Conservation (phyloP, 2,329 filamentous ascomycete species). For the Emmonsiellopsis sp. region DNA sequence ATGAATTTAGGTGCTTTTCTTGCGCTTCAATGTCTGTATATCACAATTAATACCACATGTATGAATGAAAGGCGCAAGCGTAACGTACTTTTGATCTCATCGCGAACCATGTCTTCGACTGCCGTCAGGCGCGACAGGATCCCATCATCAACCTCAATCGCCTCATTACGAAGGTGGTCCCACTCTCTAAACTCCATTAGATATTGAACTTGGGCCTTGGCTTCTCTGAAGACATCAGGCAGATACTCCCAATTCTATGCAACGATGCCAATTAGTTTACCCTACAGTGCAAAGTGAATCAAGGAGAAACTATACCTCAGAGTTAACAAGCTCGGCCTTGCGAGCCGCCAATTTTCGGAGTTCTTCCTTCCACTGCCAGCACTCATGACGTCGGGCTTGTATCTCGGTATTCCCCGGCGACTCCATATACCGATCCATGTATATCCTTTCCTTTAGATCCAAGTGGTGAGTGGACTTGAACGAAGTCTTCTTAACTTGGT, state of each 20-base stretch:
- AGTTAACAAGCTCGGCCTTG: slow-evolving; percentile 33
- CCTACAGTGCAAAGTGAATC: not conserved
- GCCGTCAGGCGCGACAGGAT: slow-evolving; percentile 36
- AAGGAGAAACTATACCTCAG: slow-evolving; percentile 14
- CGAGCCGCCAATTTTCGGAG: slow-evolving; percentile 46
- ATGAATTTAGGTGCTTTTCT: slow-evolving; percentile 37
- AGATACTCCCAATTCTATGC: slow-evolving; percentile 20
- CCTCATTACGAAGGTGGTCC: slow-evolving; percentile 23
- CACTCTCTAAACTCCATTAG: slow-evolving; percentile 30
- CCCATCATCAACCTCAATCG: slow-evolving; percentile 33
- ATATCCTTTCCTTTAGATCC: slow-evolving; percentile 69
- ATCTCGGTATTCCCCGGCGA: slow-evolving; percentile 55
- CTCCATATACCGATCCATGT: slow-evolving; percentile 78
- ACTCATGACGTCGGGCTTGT: slow-evolving; percentile 55
- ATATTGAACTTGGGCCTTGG: slow-evolving; percentile 35
- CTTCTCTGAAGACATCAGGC: slow-evolving; percentile 21
- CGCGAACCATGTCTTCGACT: slow-evolving; percentile 35
- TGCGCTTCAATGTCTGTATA: slow-evolving; percentile 26
- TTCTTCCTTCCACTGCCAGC: slow-evolving; percentile 61
- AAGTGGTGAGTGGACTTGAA: slow-evolving; percentile 71
- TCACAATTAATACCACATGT: not conserved
- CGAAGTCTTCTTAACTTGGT: slow-evolving; percentile 48
- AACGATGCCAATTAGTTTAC: not conserved
- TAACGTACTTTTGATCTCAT: slow-evolving; percentile 37
- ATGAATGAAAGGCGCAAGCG: not conserved